Percentiles rank a stretch among this genome's conserved stretches.
Conservation (phyloP, 192 early-diverging fungal genomes). For the Backusella tarrabulga region DNA sequence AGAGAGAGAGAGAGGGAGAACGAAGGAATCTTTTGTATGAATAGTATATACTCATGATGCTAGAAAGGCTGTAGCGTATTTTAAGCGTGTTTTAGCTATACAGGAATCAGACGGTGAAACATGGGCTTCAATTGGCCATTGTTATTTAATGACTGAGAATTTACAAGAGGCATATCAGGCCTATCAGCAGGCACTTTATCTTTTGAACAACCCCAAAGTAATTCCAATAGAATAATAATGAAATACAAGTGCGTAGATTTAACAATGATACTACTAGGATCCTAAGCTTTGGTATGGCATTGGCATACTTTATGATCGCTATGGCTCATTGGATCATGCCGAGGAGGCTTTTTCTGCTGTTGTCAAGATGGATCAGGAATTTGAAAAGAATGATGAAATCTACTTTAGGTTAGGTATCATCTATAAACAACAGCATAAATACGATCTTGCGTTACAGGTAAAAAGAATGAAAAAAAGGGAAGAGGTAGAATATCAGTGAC, state of each 20-base stretch:
- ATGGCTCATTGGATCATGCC: constrained; percentile 95
- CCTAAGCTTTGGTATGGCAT: constrained; percentile 99
- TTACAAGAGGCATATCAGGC: constrained; percentile 92
- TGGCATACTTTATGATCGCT: constrained; percentile 96
- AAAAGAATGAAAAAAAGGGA: background rate
- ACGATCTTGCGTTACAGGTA: constrained; percentile 68
- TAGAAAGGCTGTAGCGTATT: constrained; percentile 80
- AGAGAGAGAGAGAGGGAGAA: too few species aligned
- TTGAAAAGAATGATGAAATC: constrained; percentile 97
- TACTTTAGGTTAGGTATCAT: constrained; percentile 98
- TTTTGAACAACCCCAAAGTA: constrained; percentile 88
- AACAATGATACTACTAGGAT: constrained; percentile 55
- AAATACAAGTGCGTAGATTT: background rate
- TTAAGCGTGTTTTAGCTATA: constrained; percentile 83
- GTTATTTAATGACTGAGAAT: constrained; percentile 96
- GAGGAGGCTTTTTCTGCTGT: constrained; percentile 97
- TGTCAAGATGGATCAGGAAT: constrained; percentile 92
- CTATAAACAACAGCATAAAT: constrained; percentile 92
- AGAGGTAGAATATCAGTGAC: background rate
- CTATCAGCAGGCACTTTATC: constrained; percentile 95
- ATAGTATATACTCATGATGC: background rate
- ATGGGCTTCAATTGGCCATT: constrained; percentile 93
- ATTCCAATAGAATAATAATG: background rate
- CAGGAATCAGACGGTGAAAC: constrained; percentile 88
- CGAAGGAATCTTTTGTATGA: too few species aligned